phyloP scores from a whole-genome alignment of 768 basidiomycete genomes.

The Mrakia gelida region DNA sequence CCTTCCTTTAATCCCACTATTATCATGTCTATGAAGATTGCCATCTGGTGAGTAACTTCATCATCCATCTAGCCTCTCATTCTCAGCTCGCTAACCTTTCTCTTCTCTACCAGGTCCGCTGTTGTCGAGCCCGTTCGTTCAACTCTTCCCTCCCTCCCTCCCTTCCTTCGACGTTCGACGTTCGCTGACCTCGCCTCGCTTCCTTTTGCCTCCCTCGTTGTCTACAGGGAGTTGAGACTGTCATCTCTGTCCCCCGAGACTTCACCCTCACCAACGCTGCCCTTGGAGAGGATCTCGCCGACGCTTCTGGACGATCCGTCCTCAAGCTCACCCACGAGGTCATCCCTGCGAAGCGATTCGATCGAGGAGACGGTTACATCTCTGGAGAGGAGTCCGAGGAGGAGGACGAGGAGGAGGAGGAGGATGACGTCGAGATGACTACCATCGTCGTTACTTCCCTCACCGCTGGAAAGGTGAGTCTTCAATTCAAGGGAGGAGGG shows the following conservation, averaged over 20 bases:
- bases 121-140: slow-evolving; percentile 21
- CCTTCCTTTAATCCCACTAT: neutral
- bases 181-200: slow-evolving; percentile 5
- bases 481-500: neutral
- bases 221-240: slow-evolving; percentile 44
- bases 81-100: neutral
- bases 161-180: neutral
- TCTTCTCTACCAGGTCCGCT: slow-evolving; percentile 17
- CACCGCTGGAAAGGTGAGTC: slow-evolving; percentile 69
- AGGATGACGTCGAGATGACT: slow-evolving; percentile 33
- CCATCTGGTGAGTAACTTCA: neutral
- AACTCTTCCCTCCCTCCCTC: neutral
- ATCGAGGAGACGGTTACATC: slow-evolving; percentile 32
- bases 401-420: slow-evolving; percentile 37
- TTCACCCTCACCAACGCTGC: slow-evolving; percentile 77
- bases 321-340: slow-evolving; percentile 46
- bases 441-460: slow-evolving; percentile 63
- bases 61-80: neutral
- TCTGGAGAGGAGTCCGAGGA: slow-evolving; percentile 38
- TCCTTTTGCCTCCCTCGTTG: neutral
- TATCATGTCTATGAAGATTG: slow-evolving; percentile 19
- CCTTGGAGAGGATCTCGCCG: slow-evolving; percentile 66
- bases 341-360: slow-evolving; percentile 36
- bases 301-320: slow-evolving; percentile 49
- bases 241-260: slow-evolving; percentile 60